These are phyloP conservation scores for Hypoxylon trugodes DNA, from an alignment of 495 filamentous ascomycete genomes.

Conservation along the genomic window DNA sequence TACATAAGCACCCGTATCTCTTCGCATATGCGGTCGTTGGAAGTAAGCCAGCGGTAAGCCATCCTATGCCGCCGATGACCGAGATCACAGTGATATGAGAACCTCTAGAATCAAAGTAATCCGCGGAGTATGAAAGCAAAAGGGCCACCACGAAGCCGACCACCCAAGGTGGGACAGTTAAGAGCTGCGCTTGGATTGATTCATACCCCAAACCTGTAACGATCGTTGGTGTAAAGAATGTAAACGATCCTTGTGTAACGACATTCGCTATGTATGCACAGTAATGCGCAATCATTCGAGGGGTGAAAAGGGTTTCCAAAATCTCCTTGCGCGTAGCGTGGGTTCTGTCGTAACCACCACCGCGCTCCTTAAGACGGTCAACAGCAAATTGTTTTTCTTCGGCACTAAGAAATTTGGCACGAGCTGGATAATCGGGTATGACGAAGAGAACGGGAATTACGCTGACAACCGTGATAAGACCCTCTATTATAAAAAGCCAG, in stretches of 20 bases:
- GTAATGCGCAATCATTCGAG: slow-evolving; percentile 73
- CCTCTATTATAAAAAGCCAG: slow-evolving; percentile 40
- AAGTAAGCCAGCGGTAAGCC: slow-evolving; percentile 26
- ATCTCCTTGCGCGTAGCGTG: slow-evolving; percentile 64
- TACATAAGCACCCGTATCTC: slow-evolving; percentile 29
- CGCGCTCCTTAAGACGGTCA: slow-evolving; percentile 64
- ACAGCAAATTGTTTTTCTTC: slow-evolving; percentile 67
- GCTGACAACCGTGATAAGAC: slow-evolving; percentile 22
- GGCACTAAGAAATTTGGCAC: slow-evolving; percentile 71
- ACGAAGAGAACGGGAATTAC: slow-evolving; percentile 47
- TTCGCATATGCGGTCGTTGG: slow-evolving; percentile 24
- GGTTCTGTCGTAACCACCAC: slow-evolving; percentile 69
- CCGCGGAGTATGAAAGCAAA: slow-evolving; percentile 23
- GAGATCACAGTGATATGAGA: slow-evolving; percentile 23
- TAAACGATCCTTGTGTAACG: slow-evolving; percentile 82
- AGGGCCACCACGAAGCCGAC: slow-evolving; percentile 35
- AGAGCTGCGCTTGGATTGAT: slow-evolving; percentile 68
- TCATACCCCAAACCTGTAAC: slow-evolving; percentile 75
- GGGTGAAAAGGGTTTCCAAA: slow-evolving; percentile 68
- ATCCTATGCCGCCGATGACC: slow-evolving; percentile 24
- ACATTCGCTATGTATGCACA: slow-evolving; percentile 66
- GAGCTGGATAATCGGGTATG: slow-evolving; percentile 78
- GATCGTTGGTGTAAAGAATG: slow-evolving; percentile 81
- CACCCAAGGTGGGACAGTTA: slow-evolving; percentile 71
- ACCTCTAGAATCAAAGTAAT: slow-evolving; percentile 23